phyloP scores from a whole-genome alignment of 2,329 filamentous ascomycete genomes.

The Phialemonium atrogriseum region DNA sequence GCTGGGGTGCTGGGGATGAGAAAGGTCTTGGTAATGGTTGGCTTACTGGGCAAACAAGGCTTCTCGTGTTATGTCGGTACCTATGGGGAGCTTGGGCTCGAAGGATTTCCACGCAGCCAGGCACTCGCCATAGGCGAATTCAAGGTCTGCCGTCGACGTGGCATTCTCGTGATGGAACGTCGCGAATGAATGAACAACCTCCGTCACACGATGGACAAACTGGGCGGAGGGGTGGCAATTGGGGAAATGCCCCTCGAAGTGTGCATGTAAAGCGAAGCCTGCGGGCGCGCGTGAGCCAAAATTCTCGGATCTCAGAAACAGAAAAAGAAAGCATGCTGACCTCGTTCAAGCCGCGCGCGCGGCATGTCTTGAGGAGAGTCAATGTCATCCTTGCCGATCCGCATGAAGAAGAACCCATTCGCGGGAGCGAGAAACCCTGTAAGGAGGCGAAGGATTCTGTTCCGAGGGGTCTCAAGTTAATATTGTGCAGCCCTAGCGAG shows the following conservation, averaged over 20 bases:
- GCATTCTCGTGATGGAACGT: conserved; percentile 13
- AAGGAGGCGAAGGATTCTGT: conserved; percentile 12
- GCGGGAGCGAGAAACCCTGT: conserved; percentile 14
- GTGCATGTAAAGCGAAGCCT: conserved; percentile 14
- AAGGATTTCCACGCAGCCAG: conserved; percentile 7
- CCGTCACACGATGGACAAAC: conserved; percentile 14
- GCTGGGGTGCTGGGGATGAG: neutral
- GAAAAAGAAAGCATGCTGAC: conserved; percentile 4
- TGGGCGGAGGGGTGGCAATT: conserved; percentile 9
- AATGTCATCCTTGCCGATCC: conserved; percentile 7
- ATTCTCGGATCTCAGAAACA: neutral
- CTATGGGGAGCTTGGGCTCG: neutral
- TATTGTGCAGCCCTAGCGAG: neutral
- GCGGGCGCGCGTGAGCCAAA: neutral
- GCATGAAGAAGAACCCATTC: conserved; percentile 14
- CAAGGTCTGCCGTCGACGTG: conserved; percentile 14
- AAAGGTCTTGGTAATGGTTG: neutral
- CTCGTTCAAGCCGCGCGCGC: conserved; percentile 12
- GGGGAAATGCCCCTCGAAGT: conserved; percentile 12
- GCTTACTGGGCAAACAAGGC: conserved; percentile 14
- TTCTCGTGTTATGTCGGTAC: conserved; percentile 7
- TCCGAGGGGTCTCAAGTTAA: too few relatives aligned
- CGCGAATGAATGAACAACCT: conserved; percentile 13
- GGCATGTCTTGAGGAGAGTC: conserved; percentile 12
- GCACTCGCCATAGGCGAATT: conserved; percentile 13